phyloP scores from a whole-genome alignment of 2,329 filamentous ascomycete genomes.

The Fusarium cicatricum region DNA sequence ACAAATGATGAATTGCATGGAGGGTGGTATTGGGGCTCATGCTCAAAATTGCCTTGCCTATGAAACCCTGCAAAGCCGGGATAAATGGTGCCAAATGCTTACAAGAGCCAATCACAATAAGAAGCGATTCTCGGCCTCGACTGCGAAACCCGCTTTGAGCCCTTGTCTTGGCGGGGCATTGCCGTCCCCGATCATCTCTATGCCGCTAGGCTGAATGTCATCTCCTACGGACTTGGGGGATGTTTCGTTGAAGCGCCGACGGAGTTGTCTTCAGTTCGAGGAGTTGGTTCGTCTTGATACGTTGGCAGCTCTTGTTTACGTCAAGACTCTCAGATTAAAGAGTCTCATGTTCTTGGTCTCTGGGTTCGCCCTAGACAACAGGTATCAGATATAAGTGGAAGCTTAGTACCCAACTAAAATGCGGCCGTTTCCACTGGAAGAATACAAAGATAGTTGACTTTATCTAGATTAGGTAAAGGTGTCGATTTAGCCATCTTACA shows the following conservation, averaged over 20 bases:
- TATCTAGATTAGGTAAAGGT: no score
- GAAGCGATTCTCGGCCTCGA: neutral
- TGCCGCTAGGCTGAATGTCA: no score
- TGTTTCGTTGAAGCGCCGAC: neutral
- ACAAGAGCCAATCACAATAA: neutral
- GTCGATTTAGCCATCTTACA: no score
- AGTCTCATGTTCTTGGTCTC: no score
- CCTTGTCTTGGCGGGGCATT: neutral
- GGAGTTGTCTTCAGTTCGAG: neutral
- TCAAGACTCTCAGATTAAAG: no score
- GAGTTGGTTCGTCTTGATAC: no score
- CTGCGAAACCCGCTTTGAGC: neutral
- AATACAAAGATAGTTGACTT: no score
- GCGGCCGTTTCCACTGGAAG: no score
- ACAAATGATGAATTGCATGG: neutral
- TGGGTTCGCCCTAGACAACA: no score
- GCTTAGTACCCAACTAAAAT: no score
- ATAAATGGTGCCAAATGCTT: neutral
- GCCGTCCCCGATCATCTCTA: slow-evolving; percentile 2
- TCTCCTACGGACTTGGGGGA: neutral
- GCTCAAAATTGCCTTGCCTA: neutral
- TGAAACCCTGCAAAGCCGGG: neutral
- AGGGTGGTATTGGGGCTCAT: neutral
- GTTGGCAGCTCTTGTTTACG: no score
- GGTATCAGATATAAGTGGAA: no score